Evolutionary conservation across 768 basidiomycete species (phyloP).

Genomic region (Tulasnella calospora): DNA sequence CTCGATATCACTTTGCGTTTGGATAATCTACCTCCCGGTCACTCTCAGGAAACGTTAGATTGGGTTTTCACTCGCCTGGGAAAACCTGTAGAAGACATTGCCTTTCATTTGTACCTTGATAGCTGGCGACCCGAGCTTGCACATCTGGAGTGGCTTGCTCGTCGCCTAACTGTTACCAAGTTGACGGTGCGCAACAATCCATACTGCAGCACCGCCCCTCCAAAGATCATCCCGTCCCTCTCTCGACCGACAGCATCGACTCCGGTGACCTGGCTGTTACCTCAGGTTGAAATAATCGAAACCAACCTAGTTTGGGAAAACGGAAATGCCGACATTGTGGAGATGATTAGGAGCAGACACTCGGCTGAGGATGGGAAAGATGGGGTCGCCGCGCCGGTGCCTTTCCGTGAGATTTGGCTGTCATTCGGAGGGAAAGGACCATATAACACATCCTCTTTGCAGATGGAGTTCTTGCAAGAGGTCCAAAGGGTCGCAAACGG

Average conservation of each 20-base stretch:
- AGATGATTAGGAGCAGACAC: neutral
- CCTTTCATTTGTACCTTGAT: neutral
- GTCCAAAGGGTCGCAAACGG: neutral
- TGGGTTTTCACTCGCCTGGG: neutral
- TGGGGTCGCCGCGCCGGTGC: neutral
- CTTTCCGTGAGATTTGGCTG: neutral
- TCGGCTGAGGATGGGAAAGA: neutral
- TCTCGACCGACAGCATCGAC: neutral
- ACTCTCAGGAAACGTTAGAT: neutral
- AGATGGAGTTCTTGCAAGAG: neutral
- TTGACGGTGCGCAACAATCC: neutral
- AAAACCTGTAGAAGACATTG: neutral
- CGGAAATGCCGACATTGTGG: neutral
- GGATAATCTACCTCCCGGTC: neutral
- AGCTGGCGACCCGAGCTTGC: neutral
- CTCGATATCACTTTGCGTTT: neutral
- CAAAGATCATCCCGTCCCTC: neutral
- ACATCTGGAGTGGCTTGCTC: neutral
- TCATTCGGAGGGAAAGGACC: neutral
- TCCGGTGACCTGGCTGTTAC: neutral
- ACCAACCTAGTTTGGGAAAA: neutral
- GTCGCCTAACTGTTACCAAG: neutral
- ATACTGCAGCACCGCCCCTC: neutral
- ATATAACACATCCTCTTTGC: neutral
- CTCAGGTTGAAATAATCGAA: neutral